Percentiles rank a stretch among this genome's conserved stretches.
Evolutionary conservation across 176 grass and related monocot species (phyloP).

Genomic region (Oryza punctata): DNA sequence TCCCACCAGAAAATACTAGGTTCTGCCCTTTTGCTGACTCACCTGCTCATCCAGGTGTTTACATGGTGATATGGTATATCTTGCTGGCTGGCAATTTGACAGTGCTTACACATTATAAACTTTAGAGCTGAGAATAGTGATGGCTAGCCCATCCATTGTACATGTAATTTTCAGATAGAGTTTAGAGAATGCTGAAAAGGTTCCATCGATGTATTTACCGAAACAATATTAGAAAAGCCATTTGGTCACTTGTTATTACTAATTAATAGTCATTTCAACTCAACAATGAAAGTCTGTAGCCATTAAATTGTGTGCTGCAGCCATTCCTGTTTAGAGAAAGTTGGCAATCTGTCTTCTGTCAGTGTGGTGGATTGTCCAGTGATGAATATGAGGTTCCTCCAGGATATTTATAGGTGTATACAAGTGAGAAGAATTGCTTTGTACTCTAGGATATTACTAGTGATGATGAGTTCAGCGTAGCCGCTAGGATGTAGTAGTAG

Average conservation of each 20-base stretch:
- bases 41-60: slow-evolving; percentile 18
- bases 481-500: background rate
- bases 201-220: background rate
- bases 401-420: background rate
- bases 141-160: background rate
- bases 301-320: background rate
- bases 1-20: slow-evolving; percentile 1
- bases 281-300: background rate
- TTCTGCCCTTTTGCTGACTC: background rate
- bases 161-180: slow-evolving; percentile 4
- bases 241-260: background rate
- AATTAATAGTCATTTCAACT: background rate
- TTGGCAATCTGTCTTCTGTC: background rate
- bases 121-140: background rate
- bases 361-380: background rate
- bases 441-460: background rate
- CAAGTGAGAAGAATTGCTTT: background rate
- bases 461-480: background rate
- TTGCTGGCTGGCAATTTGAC: slow-evolving; percentile 12
- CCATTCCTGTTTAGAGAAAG: background rate
- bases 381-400: background rate
- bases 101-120: background rate
- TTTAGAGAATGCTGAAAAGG: background rate
- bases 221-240: background rate
- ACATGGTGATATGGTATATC: background rate